Evolutionary conservation across 495 filamentous ascomycete genomes (phyloP).

Genomic region (Chaetomium cochliodes): DNA sequence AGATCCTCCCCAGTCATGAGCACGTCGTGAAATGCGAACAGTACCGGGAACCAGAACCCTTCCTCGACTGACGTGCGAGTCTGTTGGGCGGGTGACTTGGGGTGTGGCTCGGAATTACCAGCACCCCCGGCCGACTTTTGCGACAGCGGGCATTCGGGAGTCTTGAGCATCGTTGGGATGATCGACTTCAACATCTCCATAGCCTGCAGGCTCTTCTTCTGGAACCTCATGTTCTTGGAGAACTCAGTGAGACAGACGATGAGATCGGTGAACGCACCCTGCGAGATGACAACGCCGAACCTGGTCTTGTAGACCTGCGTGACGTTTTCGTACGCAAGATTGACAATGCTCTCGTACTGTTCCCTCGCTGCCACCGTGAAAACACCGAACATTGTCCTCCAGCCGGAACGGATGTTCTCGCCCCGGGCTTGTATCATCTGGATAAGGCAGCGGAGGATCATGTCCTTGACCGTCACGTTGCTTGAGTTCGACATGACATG

Average conservation of each 20-base stretch:
- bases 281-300: slow-evolving; percentile 92
- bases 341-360: slow-evolving; percentile 92
- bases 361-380: slow-evolving; percentile 95
- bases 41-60: slow-evolving; percentile 96
- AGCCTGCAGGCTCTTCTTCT: slow-evolving; percentile 94
- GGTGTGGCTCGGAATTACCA: slow-evolving; percentile 33
- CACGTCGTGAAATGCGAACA: slow-evolving; percentile 98
- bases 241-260: slow-evolving; percentile 97
- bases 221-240: slow-evolving; percentile 95
- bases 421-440: slow-evolving; percentile 98
- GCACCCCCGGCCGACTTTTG: slow-evolving; percentile 35
- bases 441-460: slow-evolving; percentile 93
- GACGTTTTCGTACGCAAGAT: slow-evolving; percentile 93
- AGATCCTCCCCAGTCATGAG: slow-evolving; percentile 98
- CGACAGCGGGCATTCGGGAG: slow-evolving; percentile 91
- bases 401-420: slow-evolving; percentile 93
- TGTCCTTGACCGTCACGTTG: slow-evolving; percentile 91
- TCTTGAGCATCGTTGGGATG: slow-evolving; percentile 89
- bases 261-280: slow-evolving; percentile 94
- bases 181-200: slow-evolving; percentile 92
- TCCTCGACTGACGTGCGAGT: slow-evolving; percentile 77
- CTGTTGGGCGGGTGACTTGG: slow-evolving; percentile 44
- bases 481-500: slow-evolving; percentile 92
- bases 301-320: slow-evolving; percentile 97
- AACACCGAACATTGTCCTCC: slow-evolving; percentile 99